These are phyloP conservation scores for Solanum aculeatissimum DNA, from an alignment of 305 asterid species.

Conservation along the genomic window DNA sequence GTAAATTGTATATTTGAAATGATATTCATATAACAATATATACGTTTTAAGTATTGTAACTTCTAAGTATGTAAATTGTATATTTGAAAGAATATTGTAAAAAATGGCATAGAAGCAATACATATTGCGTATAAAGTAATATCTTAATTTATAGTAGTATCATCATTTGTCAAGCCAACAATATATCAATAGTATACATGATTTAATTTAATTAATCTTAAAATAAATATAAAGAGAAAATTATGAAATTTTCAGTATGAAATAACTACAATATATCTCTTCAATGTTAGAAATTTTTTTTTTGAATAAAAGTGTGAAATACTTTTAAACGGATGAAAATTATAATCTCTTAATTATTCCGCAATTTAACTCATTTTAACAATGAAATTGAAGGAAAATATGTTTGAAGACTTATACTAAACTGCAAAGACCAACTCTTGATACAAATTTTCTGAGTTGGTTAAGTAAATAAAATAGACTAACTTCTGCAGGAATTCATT, in stretches of 20 bases:
- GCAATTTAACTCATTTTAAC: neutral
- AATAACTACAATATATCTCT: no score
- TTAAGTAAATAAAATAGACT: neutral
- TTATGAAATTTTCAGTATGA: no score
- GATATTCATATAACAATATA: no score
- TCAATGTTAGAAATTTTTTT: no score
- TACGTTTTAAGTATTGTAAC: neutral
- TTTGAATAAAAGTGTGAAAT: no score
- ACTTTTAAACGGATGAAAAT: no score
- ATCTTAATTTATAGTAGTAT: neutral
- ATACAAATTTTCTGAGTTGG: neutral
- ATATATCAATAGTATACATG: no score
- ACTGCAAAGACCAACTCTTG: neutral
- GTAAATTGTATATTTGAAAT: no score
- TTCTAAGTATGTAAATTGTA: neutral
- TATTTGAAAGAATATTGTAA: neutral
- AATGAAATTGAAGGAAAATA: neutral
- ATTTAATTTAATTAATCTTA: no score
- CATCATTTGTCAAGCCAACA: no score
- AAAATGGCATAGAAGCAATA: neutral
- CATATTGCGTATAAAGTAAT: neutral
- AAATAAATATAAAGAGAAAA: no score
- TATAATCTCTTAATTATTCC: neutral
- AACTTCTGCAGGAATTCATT: neutral
- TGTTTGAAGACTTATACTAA: neutral